Percentiles rank a stretch among this genome's conserved stretches.
These are phyloP conservation scores for Ogataea dorogensis DNA, from an alignment of 805 yeast species.

Conservation along the genomic window DNA sequence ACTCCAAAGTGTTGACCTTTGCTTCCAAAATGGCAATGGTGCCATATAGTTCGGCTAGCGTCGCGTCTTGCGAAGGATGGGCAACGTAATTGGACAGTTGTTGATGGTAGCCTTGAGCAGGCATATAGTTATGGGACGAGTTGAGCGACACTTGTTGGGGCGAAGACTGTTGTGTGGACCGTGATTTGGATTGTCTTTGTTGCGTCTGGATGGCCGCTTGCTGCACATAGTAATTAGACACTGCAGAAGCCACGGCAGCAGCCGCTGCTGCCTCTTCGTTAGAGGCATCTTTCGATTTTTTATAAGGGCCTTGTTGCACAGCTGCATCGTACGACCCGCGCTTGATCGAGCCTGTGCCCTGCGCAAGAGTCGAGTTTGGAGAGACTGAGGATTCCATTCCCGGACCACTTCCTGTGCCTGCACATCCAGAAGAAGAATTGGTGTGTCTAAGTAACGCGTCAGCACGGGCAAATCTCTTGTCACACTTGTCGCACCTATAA, in stretches of 20 bases:
- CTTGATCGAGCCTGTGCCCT: conserved; percentile 10
- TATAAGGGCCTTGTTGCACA: conserved; percentile 3
- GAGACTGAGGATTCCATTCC: conserved; percentile 17
- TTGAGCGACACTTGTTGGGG: conserved; percentile 14
- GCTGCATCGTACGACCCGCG: conserved; percentile 17
- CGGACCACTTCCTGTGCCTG: conserved; percentile 10
- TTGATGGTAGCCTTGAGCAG: conserved; percentile 11
- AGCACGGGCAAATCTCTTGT: conserved; percentile 64
- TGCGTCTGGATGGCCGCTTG: conserved; percentile 20
- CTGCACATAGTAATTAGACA: conserved; percentile 20
- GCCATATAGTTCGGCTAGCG: conserved; percentile 17
- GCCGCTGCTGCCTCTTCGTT: conserved; percentile 21
- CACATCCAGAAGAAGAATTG: conserved; percentile 38
- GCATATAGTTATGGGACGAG: conserved; percentile 12
- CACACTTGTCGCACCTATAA: conserved; percentile 57
- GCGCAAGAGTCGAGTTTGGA: conserved; percentile 12
- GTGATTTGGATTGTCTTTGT: conserved; percentile 20
- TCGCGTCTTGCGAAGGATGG: conserved; percentile 10
- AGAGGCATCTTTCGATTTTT: conserved; percentile 18
- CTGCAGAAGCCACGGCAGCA: conserved; percentile 23
- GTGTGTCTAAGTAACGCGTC: conserved; percentile 74
- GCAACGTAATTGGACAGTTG: conserved; percentile 14
- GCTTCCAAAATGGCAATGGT: conserved; percentile 23
- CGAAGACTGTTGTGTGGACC: conserved; percentile 18
- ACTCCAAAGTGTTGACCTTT: conserved; percentile 20